phyloP scores from a whole-genome alignment of 2,329 filamentous ascomycete species.

The Aspergillus versicolor region DNA sequence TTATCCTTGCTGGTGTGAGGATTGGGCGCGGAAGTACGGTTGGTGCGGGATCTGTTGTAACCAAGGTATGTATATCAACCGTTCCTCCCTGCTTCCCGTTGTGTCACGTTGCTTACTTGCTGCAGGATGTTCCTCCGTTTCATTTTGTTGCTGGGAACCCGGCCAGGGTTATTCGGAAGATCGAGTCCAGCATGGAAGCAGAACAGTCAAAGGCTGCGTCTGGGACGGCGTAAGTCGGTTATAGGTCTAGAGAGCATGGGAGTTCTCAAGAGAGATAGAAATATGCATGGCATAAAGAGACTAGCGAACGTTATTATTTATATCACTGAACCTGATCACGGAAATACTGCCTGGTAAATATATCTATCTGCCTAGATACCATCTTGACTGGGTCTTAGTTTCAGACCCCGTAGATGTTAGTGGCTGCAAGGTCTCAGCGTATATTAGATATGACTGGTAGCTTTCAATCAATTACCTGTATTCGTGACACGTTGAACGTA shows the following conservation, averaged over 20 bases:
- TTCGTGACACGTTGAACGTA: not conserved
- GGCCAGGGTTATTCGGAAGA: constrained; percentile 22
- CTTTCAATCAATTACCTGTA: not conserved
- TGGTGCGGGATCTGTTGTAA: constrained; percentile 43
- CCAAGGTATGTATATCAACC: constrained; percentile 23
- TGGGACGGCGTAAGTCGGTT: not conserved
- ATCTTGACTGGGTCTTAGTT: no score
- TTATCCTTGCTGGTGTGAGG: constrained; percentile 44
- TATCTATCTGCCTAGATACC: no score
- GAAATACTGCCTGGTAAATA: no score
- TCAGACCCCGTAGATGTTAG: no score
- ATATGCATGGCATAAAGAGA: not conserved
- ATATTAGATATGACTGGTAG: no score
- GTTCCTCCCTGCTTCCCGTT: not conserved
- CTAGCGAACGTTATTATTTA: no score
- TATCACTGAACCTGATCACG: no score
- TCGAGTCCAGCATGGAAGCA: constrained; percentile 27
- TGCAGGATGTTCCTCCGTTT: constrained; percentile 27
- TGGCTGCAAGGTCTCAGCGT: no score
- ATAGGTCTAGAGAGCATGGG: not conserved
- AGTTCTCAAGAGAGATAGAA: not conserved
- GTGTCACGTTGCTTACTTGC: constrained; percentile 2
- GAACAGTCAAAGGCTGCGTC: not conserved
- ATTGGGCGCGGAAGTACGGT: constrained; percentile 44
- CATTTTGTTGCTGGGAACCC: constrained; percentile 30